Percentiles rank a stretch among this genome's conserved stretches.
These are phyloP conservation scores for Guadua angustifolia DNA, from an alignment of 176 grass and related monocot genomes.

Conservation along the genomic window DNA sequence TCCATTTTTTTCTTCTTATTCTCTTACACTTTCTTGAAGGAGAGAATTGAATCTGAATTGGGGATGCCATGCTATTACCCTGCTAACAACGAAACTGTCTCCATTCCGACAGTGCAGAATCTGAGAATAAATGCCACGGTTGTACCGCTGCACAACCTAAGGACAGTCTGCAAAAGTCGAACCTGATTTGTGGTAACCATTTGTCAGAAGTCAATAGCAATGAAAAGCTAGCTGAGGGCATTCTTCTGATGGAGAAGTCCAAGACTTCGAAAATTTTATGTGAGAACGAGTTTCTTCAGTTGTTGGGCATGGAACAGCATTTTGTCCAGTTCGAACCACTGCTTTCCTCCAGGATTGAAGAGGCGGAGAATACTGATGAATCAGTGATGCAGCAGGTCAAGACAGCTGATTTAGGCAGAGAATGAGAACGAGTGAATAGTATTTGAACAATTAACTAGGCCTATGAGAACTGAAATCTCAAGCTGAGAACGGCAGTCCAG, in stretches of 20 bases:
- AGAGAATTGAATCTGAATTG: slow-evolving; percentile 76
- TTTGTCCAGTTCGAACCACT: slow-evolving; percentile 54
- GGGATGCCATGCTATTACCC: slow-evolving; percentile 74
- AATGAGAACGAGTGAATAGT: not conserved
- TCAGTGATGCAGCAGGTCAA: slow-evolving; percentile 1
- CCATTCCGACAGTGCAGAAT: slow-evolving; percentile 56
- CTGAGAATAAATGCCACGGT: slow-evolving; percentile 64
- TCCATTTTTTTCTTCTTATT: not conserved
- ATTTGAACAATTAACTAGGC: not conserved
- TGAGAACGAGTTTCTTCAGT: slow-evolving; percentile 66
- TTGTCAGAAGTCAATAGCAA: not conserved
- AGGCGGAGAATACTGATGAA: not conserved
- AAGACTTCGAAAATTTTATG: slow-evolving; percentile 63
- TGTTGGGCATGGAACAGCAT: slow-evolving; percentile 55
- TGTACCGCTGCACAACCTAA: slow-evolving; percentile 41
- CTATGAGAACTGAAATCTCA: too few species aligned
- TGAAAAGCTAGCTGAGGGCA: slow-evolving; percentile 38
- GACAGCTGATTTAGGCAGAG: not conserved
- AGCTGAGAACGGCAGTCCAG: too few species aligned
- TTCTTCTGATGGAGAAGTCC: slow-evolving; percentile 78
- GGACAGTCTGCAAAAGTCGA: slow-evolving; percentile 19
- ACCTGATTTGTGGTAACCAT: not conserved
- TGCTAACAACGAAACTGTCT: slow-evolving; percentile 73
- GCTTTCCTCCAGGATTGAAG: slow-evolving; percentile 40
- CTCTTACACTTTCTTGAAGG: slow-evolving; percentile 55